Percentiles rank a stretch among this genome's conserved stretches.
Evolutionary conservation across 2,329 filamentous ascomycete genomes (phyloP).

Genomic region (Alternaria sp.): DNA sequence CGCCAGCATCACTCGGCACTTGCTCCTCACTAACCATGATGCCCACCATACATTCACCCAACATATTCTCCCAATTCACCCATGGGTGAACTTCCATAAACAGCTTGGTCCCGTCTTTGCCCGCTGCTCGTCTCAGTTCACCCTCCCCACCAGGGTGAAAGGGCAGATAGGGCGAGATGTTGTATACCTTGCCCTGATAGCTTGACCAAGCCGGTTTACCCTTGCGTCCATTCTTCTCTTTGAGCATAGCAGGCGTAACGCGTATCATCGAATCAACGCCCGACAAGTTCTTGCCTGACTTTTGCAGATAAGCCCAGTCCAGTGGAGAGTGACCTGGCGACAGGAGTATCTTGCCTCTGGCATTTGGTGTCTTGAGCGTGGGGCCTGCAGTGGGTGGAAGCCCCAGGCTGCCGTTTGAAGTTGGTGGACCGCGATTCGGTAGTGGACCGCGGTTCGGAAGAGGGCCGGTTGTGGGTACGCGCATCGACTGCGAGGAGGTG

Average conservation of each 20-base stretch:
- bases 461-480: slow-evolving; percentile 58
- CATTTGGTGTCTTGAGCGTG: slow-evolving; percentile 52
- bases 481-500: slow-evolving; percentile 42
- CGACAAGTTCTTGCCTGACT: slow-evolving; percentile 66
- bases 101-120: slow-evolving; percentile 72
- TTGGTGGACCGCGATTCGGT: slow-evolving; percentile 52
- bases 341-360: slow-evolving; percentile 74
- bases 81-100: slow-evolving; percentile 73
- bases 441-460: slow-evolving; percentile 57
- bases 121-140: slow-evolving; percentile 80
- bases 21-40: slow-evolving; percentile 67
- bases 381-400: slow-evolving; percentile 40
- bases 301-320: slow-evolving; percentile 90
- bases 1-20: slow-evolving; percentile 36
- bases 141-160: slow-evolving; percentile 90
- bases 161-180: slow-evolving; percentile 85
- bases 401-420: slow-evolving; percentile 53
- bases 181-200: slow-evolving; percentile 91
- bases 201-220: slow-evolving; percentile 91
- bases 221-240: slow-evolving; percentile 79
- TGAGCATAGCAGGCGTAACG: slow-evolving; percentile 84
- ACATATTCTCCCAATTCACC: slow-evolving; percentile 75
- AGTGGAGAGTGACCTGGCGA: slow-evolving; percentile 93
- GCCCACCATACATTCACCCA: slow-evolving; percentile 68
- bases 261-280: slow-evolving; percentile 67